Conservation (phyloP, 1,139 yeast genomes). For the Protomyces pachydermus region DNA sequence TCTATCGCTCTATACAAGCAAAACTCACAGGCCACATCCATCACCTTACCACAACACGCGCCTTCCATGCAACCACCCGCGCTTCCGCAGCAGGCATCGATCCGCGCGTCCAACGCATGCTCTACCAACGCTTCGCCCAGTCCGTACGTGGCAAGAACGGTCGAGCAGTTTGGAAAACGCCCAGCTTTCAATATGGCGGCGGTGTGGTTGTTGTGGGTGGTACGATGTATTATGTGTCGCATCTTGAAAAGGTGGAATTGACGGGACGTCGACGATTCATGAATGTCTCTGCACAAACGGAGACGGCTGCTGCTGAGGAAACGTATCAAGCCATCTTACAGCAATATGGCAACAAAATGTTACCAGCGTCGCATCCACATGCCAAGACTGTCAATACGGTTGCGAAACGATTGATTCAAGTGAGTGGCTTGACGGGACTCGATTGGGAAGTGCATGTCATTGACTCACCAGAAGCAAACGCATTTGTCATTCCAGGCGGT, state of each 20-base stretch:
- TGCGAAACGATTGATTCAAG: conserved; percentile 56
- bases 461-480: conserved; percentile 74
- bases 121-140: conserved; percentile 14
- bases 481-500: conserved; percentile 93
- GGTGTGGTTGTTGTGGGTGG: conserved; percentile 24
- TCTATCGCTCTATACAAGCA: neutral
- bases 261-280: conserved; percentile 61
- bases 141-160: conserved; percentile 4
- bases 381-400: conserved; percentile 54
- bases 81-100: neutral
- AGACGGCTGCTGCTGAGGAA: conserved; percentile 59
- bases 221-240: conserved; percentile 14
- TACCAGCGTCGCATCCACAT: conserved; percentile 43
- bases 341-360: conserved; percentile 38
- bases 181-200: conserved; percentile 8
- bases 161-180: conserved; percentile 8
- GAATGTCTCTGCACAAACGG: conserved; percentile 66
- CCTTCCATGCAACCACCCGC: neutral
- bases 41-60: neutral
- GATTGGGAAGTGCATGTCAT: conserved; percentile 84
- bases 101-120: conserved; percentile 12
- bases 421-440: conserved; percentile 42
- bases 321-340: conserved; percentile 58
- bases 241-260: conserved; percentile 29
- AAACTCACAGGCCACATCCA: neutral